phyloP scores from a whole-genome alignment of 148 eudicot species.

The Spergularia marina region DNA sequence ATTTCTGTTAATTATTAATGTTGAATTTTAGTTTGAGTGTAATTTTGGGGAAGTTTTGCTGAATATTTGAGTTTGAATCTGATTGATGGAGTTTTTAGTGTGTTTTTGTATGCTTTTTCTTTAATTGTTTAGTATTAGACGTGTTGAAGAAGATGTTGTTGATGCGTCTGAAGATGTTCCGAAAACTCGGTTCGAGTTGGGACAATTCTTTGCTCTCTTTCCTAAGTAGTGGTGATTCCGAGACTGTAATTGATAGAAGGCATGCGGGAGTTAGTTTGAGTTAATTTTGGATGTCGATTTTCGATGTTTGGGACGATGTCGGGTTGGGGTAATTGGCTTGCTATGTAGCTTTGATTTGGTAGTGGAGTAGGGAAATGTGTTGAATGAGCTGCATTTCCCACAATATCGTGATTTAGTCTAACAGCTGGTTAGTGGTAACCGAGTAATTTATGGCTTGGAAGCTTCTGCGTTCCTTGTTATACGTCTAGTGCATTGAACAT shows the following conservation, averaged over 20 bases:
- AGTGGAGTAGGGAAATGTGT: neutral
- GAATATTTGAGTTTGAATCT: neutral
- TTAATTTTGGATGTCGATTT: neutral
- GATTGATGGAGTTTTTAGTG: too few species aligned
- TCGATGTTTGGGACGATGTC: neutral
- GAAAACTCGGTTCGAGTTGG: neutral
- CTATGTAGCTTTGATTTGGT: neutral
- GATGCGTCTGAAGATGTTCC: neutral
- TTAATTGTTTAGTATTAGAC: neutral
- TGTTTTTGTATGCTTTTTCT: too few species aligned
- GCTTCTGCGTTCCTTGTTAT: neutral
- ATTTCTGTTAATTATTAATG: too few species aligned
- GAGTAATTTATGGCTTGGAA: neutral
- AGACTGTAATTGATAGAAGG: neutral
- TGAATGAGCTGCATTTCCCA: neutral
- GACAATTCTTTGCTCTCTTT: neutral
- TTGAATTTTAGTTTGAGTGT: too few species aligned
- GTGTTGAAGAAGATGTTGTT: neutral
- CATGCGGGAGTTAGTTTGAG: too few species aligned
- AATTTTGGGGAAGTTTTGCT: neutral
- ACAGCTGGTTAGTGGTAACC: neutral
- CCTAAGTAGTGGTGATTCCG: neutral
- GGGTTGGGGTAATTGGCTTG: neutral
- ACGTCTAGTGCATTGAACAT: neutral
- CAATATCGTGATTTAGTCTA: constrained; percentile 7